phyloP scores from a whole-genome alignment of 805 yeast genomes.

The Lachancea kluyveri region DNA sequence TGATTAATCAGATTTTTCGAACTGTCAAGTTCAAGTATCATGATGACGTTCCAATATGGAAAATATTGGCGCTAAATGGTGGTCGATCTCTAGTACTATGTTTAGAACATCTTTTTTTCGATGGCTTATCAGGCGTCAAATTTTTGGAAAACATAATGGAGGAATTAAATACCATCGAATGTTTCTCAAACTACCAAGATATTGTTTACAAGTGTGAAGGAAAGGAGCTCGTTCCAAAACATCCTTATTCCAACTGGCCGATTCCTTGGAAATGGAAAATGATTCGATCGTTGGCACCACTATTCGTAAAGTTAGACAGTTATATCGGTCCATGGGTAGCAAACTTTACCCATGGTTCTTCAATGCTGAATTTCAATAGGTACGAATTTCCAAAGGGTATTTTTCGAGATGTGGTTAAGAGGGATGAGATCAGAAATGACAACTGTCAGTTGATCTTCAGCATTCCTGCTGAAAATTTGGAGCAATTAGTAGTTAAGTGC shows the following conservation, averaged over 20 bases:
- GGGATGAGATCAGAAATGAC: slow-evolving; percentile 16
- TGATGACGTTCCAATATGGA: slow-evolving; percentile 23
- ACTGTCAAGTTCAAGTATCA: slow-evolving; percentile 14
- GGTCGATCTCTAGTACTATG: slow-evolving; percentile 15
- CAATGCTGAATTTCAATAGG: slow-evolving; percentile 16
- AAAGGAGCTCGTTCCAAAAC: no score
- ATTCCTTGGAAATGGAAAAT: no score
- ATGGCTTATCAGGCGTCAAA: slow-evolving; percentile 23
- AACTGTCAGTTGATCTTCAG: slow-evolving; percentile 16
- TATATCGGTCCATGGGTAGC: no score
- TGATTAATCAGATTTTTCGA: slow-evolving; percentile 18
- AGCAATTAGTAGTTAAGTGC: slow-evolving; percentile 14
- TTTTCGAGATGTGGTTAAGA: slow-evolving; percentile 1
- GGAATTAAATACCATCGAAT: slow-evolving; percentile 5
- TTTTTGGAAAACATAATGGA: slow-evolving; percentile 17
- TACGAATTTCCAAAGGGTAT: slow-evolving; percentile 15
- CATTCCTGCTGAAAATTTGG: slow-evolving; percentile 10
- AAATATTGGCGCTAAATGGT: slow-evolving; percentile 14
- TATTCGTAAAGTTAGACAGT: no score
- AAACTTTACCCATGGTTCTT: no score
- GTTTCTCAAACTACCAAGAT: no score
- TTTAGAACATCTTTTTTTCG: slow-evolving; percentile 23
- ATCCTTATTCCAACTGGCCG: no score
- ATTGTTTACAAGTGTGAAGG: no score
- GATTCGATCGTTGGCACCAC: no score